A percentile compares a stretch with the other conserved stretches of the same genome.
phyloP scores from a whole-genome alignment of 345 rosid genomes.

The Leavenworthia alabamica region DNA sequence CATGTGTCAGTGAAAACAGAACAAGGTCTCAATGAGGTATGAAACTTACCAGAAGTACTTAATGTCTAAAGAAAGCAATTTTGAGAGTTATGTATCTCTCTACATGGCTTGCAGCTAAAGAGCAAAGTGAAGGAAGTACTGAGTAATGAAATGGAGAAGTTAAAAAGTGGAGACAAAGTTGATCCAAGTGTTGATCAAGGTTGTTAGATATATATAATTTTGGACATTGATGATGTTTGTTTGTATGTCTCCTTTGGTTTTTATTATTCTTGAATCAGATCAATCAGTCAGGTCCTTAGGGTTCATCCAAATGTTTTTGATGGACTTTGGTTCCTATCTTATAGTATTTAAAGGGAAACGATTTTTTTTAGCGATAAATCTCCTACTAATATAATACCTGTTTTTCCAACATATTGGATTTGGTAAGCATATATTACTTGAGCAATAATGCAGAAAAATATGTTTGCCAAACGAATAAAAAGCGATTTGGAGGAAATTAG shows the following conservation, averaged over 20 bases:
- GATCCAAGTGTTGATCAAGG: slow-evolving; percentile 5
- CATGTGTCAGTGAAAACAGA: slow-evolving; percentile 62
- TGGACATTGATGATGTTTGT: not conserved
- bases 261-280: not conserved
- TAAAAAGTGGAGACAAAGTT: slow-evolving; percentile 27
- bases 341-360: too few species aligned
- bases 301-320: not conserved
- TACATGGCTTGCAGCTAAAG: slow-evolving; percentile 47
- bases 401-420: not conserved
- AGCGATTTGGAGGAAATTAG: not conserved
- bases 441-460: not conserved
- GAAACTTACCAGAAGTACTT: not conserved
- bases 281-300: not conserved
- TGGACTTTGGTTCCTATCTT: not conserved
- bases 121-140: slow-evolving; percentile 47
- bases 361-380: not conserved
- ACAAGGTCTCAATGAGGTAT: slow-evolving; percentile 66
- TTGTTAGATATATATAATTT: not conserved
- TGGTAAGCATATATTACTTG: not conserved
- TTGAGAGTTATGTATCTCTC: slow-evolving; percentile 8
- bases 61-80: not conserved
- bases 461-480: not conserved
- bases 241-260: not conserved
- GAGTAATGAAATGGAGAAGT: slow-evolving; percentile 50
- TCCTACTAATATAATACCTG: not conserved